Evolutionary conservation across 169 alveolate genomes (phyloP).

Genomic region (Eimeria brunetti): DNA sequence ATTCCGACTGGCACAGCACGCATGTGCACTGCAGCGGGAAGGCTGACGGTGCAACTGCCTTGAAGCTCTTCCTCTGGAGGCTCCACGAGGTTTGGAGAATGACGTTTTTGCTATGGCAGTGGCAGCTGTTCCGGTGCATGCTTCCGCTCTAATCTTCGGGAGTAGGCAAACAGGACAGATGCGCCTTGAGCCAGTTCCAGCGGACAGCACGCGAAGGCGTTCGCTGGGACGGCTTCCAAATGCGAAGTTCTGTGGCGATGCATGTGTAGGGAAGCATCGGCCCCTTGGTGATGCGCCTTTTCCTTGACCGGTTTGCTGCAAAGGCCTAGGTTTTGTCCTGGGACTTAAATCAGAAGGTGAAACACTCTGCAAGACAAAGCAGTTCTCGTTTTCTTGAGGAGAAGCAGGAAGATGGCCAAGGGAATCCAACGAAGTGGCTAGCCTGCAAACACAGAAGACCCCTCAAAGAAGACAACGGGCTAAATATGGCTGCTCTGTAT

Average conservation of each 20-base stretch:
- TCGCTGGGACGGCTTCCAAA: background rate
- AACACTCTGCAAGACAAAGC: background rate
- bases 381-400: background rate
- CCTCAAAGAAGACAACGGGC: background rate
- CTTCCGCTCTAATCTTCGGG: conserved; percentile 5
- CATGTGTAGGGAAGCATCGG: background rate
- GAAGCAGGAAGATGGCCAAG: background rate
- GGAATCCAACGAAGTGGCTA: background rate
- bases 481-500: background rate
- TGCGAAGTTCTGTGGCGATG: conserved; percentile 2
- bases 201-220: conserved; percentile 30
- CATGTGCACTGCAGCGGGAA: background rate
- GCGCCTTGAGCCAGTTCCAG: conserved; percentile 45
- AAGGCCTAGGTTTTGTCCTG: background rate
- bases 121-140: background rate
- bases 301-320: background rate
- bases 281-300: background rate
- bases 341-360: conserved; percentile 14
- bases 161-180: conserved; percentile 51
- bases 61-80: background rate
- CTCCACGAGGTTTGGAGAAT: background rate
- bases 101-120: background rate
- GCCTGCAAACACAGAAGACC: background rate
- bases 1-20: conserved; percentile 22
- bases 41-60: background rate